These are phyloP conservation scores for Fallopia convolvulus DNA, from an alignment of 148 eudicot species.

Conservation along the genomic window DNA sequence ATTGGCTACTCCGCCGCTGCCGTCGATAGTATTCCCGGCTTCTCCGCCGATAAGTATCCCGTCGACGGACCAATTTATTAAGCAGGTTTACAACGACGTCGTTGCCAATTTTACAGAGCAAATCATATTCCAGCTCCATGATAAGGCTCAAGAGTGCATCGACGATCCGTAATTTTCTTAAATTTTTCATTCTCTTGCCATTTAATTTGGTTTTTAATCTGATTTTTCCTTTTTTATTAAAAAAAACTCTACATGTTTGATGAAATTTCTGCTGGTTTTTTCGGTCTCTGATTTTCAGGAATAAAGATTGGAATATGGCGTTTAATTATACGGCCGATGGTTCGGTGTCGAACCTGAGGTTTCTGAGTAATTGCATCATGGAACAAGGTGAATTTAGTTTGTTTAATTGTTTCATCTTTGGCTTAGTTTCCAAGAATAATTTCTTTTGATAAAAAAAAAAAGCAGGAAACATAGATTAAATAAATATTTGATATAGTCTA, in stretches of 20 bases:
- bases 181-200: not conserved
- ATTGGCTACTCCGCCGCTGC: not conserved
- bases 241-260: not conserved
- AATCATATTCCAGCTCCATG: not conserved
- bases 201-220: not conserved
- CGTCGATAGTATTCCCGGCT: not conserved
- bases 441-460: too few relatives aligned
- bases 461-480: too few relatives aligned
- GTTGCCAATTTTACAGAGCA: slow-evolving; percentile 1
- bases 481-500: not conserved
- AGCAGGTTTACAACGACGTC: not conserved
- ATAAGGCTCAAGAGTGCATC: not conserved
- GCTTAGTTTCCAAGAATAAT: not conserved
- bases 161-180: not conserved
- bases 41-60: not conserved
- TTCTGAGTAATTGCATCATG: slow-evolving; percentile 21
- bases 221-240: not conserved
- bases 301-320: slow-evolving; percentile 31
- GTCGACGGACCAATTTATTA: not conserved
- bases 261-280: not conserved
- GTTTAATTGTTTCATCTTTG: not conserved
- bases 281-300: not conserved
- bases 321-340: slow-evolving; percentile 17
- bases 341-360: slow-evolving; percentile 13
- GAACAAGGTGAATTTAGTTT: slow-evolving; percentile 17